Evolutionary conservation across 1,139 yeast genomes (phyloP).

Genomic region (Meyerozyma athensensis): DNA sequence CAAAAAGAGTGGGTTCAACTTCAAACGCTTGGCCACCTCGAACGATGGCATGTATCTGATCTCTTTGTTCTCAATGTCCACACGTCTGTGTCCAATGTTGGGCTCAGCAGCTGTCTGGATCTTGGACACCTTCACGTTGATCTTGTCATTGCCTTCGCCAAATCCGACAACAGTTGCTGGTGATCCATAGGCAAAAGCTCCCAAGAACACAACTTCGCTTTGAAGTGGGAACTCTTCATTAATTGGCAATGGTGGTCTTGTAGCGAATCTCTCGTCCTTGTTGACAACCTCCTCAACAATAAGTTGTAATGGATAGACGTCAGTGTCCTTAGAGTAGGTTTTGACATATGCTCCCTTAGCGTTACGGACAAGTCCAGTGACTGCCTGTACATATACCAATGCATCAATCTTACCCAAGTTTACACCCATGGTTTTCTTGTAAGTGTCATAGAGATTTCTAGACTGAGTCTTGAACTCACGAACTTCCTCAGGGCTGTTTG

Average conservation of each 20-base stretch:
- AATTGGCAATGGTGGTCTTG: slow-evolving; percentile 72
- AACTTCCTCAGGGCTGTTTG: slow-evolving; percentile 36
- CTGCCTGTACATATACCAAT: slow-evolving; percentile 64
- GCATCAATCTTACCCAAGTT: slow-evolving; percentile 49
- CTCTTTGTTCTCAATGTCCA: slow-evolving; percentile 49
- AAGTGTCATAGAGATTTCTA: slow-evolving; percentile 29
- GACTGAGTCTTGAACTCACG: slow-evolving; percentile 35
- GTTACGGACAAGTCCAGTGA: slow-evolving; percentile 73
- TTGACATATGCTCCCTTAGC: slow-evolving; percentile 75
- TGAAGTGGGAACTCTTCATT: slow-evolving; percentile 77
- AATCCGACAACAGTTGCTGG: slow-evolving; percentile 72
- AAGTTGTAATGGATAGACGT: slow-evolving; percentile 68
- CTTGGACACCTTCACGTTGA: slow-evolving; percentile 50
- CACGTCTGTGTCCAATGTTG: slow-evolving; percentile 56
- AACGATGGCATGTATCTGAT: slow-evolving; percentile 63
- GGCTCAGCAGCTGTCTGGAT: slow-evolving; percentile 54
- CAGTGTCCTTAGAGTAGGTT: slow-evolving; percentile 50
- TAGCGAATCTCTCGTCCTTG: slow-evolving; percentile 68
- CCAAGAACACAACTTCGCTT: slow-evolving; percentile 74
- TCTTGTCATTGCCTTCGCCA: slow-evolving; percentile 43
- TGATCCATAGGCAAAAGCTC: slow-evolving; percentile 85
- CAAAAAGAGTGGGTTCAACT: slow-evolving; percentile 59
- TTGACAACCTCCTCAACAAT: slow-evolving; percentile 72
- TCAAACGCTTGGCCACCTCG: slow-evolving; percentile 57
- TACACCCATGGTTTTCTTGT: slow-evolving; percentile 53